These are phyloP conservation scores for Plasmodium fragile DNA, from an alignment of 169 alveolate genomes.

Conservation along the genomic window DNA sequence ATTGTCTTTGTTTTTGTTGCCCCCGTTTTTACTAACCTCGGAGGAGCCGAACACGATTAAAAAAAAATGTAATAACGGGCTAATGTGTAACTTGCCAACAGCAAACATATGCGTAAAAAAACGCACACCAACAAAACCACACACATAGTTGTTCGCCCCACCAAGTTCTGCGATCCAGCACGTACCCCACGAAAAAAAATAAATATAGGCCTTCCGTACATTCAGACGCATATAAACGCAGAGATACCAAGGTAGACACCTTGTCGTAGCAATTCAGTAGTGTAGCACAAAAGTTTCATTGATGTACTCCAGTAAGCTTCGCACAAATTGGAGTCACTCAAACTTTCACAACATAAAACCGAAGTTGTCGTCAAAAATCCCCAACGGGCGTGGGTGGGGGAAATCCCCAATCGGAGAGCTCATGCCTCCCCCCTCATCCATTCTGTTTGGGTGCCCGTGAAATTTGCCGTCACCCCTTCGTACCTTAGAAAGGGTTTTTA, in stretches of 20 bases:
- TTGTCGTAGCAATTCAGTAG: neutral
- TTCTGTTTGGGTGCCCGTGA: neutral
- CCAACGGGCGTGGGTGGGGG: neutral
- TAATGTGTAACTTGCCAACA: neutral
- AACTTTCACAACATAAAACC: neutral
- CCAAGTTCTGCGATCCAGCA: neutral
- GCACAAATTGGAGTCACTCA: neutral
- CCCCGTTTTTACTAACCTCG: neutral
- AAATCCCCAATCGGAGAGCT: neutral
- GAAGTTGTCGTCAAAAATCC: neutral
- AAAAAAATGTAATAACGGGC: neutral
- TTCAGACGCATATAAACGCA: neutral
- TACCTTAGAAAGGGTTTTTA: neutral
- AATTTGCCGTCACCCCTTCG: neutral
- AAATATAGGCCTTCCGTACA: neutral
- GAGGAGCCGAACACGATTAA: neutral
- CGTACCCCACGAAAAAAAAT: neutral
- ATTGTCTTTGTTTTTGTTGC: neutral
- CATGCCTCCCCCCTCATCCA: neutral
- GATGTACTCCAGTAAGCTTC: neutral
- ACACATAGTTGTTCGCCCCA: neutral
- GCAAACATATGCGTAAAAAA: neutral
- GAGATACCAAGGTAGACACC: neutral
- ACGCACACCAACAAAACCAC: neutral
- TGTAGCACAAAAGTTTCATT: neutral